phyloP scores from a whole-genome alignment of 2,329 filamentous ascomycete genomes.

The Pseudogymnoascus sp. region DNA sequence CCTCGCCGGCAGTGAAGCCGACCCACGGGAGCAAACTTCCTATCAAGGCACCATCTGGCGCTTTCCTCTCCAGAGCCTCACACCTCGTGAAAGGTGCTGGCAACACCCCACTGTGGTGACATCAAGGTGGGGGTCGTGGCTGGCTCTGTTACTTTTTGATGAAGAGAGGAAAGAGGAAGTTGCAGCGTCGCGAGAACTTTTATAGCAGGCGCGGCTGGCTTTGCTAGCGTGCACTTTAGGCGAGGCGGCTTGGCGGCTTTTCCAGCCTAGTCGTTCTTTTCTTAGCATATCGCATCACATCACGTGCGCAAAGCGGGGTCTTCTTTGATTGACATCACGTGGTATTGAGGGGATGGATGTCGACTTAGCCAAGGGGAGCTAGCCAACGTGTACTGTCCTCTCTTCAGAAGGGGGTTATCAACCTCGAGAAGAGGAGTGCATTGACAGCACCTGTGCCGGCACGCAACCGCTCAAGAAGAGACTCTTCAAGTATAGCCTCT shows the following conservation, averaged over 20 bases:
- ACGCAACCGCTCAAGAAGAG: background rate
- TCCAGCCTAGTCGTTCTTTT: background rate
- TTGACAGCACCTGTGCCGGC: background rate
- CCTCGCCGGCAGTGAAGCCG: conserved; percentile 64
- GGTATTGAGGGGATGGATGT: conserved; percentile 1
- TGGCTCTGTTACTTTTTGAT: conserved; percentile 57
- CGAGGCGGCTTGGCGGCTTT: conserved; percentile 4
- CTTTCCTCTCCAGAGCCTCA: conserved; percentile 56
- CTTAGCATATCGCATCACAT: background rate
- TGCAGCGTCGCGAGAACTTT: conserved; percentile 7
- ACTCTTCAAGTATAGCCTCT: background rate
- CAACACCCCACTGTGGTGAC: conserved; percentile 56
- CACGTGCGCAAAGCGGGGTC: background rate
- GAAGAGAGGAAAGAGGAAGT: conserved; percentile 33
- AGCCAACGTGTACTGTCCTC: background rate
- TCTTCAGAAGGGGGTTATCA: background rate
- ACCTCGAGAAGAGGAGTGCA: background rate
- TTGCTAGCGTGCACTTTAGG: background rate
- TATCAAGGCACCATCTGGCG: conserved; percentile 46
- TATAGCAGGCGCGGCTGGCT: conserved; percentile 6
- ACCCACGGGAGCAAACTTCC: conserved; percentile 64
- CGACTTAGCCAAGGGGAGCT: conserved; percentile 4
- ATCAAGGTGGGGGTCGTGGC: conserved; percentile 59
- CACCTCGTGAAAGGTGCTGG: conserved; percentile 48
- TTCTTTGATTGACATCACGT: background rate